phyloP scores from a whole-genome alignment of 2,329 filamentous ascomycete genomes.

The Hansfordia pulvinata region DNA sequence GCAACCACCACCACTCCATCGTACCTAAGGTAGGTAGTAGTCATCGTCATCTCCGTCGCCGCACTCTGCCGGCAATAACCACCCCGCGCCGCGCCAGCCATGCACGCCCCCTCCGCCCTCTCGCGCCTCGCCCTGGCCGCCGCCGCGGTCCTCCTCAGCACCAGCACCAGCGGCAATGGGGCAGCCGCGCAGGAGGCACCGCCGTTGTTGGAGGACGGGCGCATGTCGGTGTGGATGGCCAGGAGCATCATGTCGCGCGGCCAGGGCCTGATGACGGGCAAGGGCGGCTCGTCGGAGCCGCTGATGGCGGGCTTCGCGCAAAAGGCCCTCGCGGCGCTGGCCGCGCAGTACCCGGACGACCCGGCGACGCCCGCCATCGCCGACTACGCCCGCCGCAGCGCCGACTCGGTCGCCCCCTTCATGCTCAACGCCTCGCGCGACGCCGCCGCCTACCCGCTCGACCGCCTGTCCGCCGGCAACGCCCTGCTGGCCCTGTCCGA shows the following conservation, averaged over 20 bases:
- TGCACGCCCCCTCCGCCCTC: background rate
- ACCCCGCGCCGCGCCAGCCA: too few relatives aligned
- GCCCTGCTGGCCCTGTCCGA: conserved; percentile 10
- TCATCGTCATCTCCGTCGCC: conserved; percentile 3
- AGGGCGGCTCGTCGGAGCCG: conserved; percentile 13
- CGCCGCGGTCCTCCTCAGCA: conserved; percentile 4
- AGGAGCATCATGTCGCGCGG: conserved; percentile 16
- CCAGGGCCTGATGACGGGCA: conserved; percentile 18
- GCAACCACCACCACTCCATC: too few relatives aligned
- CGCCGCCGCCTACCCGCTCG: conserved; percentile 15
- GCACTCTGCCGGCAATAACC: too few relatives aligned
- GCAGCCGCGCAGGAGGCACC: too few relatives aligned
- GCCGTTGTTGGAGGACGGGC: too few relatives aligned
- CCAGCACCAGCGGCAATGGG: conserved; percentile 2
- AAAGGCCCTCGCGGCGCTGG: conserved; percentile 14
- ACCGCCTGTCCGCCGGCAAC: conserved; percentile 17
- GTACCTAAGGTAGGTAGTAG: too few relatives aligned
- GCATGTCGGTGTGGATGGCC: conserved; percentile 15
- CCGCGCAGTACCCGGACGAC: conserved; percentile 9
- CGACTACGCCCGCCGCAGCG: conserved; percentile 13
- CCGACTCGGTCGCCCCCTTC: conserved; percentile 12
- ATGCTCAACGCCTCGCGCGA: conserved; percentile 12
- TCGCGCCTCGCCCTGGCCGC: conserved; percentile 5
- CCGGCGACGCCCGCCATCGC: conserved; percentile 3
- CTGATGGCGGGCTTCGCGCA: conserved; percentile 19